Evolutionary conservation across 495 filamentous ascomycete genomes (phyloP), one percentile per base, ranked within the genome.

Genomic region (Aspergillus leporis): DNA sequence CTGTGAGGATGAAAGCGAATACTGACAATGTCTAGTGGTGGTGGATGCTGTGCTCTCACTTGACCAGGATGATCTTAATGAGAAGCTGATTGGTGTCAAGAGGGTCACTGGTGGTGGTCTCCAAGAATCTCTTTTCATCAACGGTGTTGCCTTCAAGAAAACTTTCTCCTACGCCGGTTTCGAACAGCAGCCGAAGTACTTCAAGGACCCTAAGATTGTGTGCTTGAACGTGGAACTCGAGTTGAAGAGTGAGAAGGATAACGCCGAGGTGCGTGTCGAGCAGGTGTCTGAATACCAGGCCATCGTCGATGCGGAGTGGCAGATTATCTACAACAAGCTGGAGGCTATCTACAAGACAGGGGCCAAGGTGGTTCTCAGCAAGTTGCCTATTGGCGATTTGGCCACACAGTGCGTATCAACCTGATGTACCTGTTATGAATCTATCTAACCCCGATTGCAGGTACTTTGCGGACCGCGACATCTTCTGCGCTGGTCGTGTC

Each of bases 251-350:
- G 94, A 98, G 74, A 98, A 97, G 80, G 94, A 98, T 78, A 98
- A 98, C 66, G 94, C 94, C 49, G 94, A 98, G 77, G 92, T 98
- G 57, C 85, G 94, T 61, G 92, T 98, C 48, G 94, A 97, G 76
- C 94, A 98, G 69, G 94, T 98, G 58, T 96, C 93, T 30, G 94
- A 98, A 78, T 98, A 98, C 80, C 94, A 98, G 78, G 94, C 94
- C 50, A 96, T 98, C 66, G 94, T 98, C 70, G 94, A 98, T 71
- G 94, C 94, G 41, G 94, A 98, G 75, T 98, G 94, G 94, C 90
- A 96, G 77, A 98, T 98, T 70, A 98, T 98, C 73, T 97, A 86
- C 85, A 92, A 97, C 82, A 98, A 98, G 83, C 87, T 98, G 66
- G 93, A 98, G 76, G 92, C 93, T 28, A 76, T 93, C 51, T 83